Evolutionary conservation across 2,329 filamentous ascomycete species (phyloP).

Genomic region (Arthroderma sp.): DNA sequence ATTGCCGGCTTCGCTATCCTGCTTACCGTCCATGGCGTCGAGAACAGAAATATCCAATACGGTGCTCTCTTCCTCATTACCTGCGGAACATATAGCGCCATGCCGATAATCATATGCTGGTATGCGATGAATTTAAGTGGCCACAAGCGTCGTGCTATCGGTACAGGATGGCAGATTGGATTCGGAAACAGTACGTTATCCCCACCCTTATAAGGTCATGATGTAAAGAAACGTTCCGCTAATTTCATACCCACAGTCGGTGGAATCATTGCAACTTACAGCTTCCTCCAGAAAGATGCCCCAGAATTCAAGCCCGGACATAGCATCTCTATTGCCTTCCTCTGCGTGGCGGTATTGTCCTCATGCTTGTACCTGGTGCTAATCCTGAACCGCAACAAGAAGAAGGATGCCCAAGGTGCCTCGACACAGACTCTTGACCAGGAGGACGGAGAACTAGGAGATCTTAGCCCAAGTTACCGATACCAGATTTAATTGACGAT

Average conservation of each 20-base stretch:
- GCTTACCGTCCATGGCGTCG: constrained; percentile 51
- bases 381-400: constrained; percentile 31
- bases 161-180: constrained; percentile 63
- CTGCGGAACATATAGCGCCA: constrained; percentile 69
- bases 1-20: constrained; percentile 68
- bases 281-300: constrained; percentile 54
- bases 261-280: constrained; percentile 64
- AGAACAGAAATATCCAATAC: constrained; percentile 55
- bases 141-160: constrained; percentile 58
- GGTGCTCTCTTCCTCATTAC: constrained; percentile 70
- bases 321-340: constrained; percentile 63
- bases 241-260: constrained; percentile 39
- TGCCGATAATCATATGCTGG: constrained; percentile 79
- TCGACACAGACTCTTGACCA: constrained; percentile 17
- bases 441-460: constrained; percentile 28
- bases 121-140: constrained; percentile 69
- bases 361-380: constrained; percentile 31
- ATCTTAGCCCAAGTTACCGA: constrained; percentile 32
- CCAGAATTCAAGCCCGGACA: constrained; percentile 62
- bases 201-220: neutral
- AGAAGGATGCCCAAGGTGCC: constrained; percentile 23
- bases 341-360: constrained; percentile 50
- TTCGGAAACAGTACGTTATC: constrained; percentile 52
- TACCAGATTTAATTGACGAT: constrained; percentile 22
- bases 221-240: neutral